Base-by-base conservation (phyloP, 2,329 filamentous ascomycete genomes). In the Pseudogymnoascus sp. region DNA sequence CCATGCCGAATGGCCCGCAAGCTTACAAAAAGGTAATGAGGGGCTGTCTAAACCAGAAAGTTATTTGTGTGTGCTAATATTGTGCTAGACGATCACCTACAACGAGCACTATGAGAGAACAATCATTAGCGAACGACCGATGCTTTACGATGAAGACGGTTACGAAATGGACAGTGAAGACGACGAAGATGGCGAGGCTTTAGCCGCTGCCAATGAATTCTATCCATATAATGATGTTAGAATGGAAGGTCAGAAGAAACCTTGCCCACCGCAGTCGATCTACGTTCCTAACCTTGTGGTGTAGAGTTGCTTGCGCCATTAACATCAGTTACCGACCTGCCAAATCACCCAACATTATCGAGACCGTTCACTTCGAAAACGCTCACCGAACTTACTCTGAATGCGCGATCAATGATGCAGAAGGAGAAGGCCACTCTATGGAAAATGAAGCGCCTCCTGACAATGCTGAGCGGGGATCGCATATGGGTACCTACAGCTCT, bases 101-200 rank as follows among this genome's bases (percentile, higher is more conserved):
- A 88, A 84, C 35, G 90, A 90, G 64, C 28, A 55, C 49, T 87
- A 88, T 71, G 79, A 82, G 63, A 83, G 91, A 71, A 80, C 85
- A 62, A 90, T 92, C 67, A 85, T 95, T 66, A 84, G 85, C 73
- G 84, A 83, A 67, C 93, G 92, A 68, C 88, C 88, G 4, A 82
- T 84, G 9, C 79, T 90, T 55, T 78, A 90, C 67, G 90, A 93
- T 75, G 85, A 90, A 52, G 89, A 93, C 68, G 90, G 90, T 66
- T 91, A 89, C 71, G 85, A 90, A 66, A 78, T 91, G 62, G 87
- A 91, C 42, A 88, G 84, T 71, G 85, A 87, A 65, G 87, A 91
- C 64, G 86, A 89, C 62, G 84, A 86, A 64, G 84, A 87, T 42
- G 82, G 80, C 62, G 73, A 82, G 66, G 83, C 87, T 58, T 77